Evolutionary conservation across 1,284 basidiomycete genomes (phyloP), one percentile per base, ranked within the genome.

Genomic region (Anthracocystis panici-leucophaei): DNA sequence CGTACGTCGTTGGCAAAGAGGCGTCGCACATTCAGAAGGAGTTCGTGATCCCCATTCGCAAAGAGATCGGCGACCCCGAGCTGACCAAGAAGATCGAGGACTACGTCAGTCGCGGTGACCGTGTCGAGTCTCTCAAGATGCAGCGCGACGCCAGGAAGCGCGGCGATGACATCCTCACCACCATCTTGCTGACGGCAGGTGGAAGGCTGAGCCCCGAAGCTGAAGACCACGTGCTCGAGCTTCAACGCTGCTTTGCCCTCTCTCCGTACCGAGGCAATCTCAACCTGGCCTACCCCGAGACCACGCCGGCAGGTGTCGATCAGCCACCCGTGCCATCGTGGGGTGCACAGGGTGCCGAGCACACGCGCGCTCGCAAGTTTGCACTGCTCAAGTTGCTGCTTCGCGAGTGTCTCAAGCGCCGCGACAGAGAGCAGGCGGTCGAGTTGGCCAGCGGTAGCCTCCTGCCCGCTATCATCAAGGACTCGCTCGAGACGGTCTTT

Each of bases 121-220:
- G 78, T 21, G 59, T 77, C 60, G 83, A 84, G 40, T 68, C 75
- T 18, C 76, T 61, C 25, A 49, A 58, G 1, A 63, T 84, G 46
- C 72, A 78, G 16, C 49, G 41, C 29, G 57, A 77, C 27, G 63
- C 82, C 12, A 58, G 65, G 51, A 64, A 70, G 40, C 77, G 74
- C 0, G 82, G 82, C 57, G 72, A 84, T 44, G 83, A 85, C 45
- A 54, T 85, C 12, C 67, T 85, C 12, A 81, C 83, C 25, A 80
- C 78, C 14, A 83, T 85, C 52, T 64, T 85, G 23, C 70, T 84
- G 14, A 49, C 72, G 20, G 48, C 58, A 9, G 72, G 61, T 29
- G 67, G 77, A 9, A 74, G 75, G 55, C 64, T 82, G 11, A 57
- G 71, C 56, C 25, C 56, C 20, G 62, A 65, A 3, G 66, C 70